These are phyloP conservation scores for Arthrocladium fulminans DNA, from an alignment of 2,329 filamentous ascomycete genomes.

Conservation along the genomic window DNA sequence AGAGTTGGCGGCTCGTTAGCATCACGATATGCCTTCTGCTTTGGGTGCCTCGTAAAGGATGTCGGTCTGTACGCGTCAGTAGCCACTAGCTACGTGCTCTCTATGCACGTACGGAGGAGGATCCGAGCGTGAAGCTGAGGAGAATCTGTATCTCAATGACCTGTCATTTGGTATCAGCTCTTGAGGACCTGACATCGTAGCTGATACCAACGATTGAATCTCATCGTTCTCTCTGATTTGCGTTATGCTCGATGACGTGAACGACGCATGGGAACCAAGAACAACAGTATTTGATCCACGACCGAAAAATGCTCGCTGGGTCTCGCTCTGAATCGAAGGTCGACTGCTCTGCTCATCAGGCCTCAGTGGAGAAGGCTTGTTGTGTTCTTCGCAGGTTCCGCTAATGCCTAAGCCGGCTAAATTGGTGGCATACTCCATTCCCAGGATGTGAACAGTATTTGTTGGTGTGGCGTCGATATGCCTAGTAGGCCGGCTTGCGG, in stretches of 20 bases:
- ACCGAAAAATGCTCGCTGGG: neutral
- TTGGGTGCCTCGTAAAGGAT: constrained; percentile 12
- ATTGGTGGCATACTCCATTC: neutral
- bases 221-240: constrained; percentile 8
- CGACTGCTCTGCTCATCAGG: constrained; percentile 10
- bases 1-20: neutral
- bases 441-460: neutral
- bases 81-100: neutral
- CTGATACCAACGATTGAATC: constrained; percentile 1
- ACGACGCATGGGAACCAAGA: neutral
- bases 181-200: constrained; percentile 7
- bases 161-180: constrained; percentile 5
- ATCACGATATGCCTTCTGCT: constrained; percentile 11
- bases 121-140: neutral
- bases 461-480: neutral
- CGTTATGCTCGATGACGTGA: constrained; percentile 1
- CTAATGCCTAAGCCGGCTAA: constrained; percentile 11
- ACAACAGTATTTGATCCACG: neutral
- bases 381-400: constrained; percentile 14
- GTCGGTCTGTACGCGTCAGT: constrained; percentile 8
- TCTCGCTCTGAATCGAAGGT: constrained; percentile 5
- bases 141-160: neutral
- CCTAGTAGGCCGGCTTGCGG: neutral
- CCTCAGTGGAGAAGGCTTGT: constrained; percentile 19
- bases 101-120: constrained; percentile 1